These are phyloP conservation scores for Malus fusca DNA, from an alignment of 306 rosid species.

Conservation along the genomic window DNA sequence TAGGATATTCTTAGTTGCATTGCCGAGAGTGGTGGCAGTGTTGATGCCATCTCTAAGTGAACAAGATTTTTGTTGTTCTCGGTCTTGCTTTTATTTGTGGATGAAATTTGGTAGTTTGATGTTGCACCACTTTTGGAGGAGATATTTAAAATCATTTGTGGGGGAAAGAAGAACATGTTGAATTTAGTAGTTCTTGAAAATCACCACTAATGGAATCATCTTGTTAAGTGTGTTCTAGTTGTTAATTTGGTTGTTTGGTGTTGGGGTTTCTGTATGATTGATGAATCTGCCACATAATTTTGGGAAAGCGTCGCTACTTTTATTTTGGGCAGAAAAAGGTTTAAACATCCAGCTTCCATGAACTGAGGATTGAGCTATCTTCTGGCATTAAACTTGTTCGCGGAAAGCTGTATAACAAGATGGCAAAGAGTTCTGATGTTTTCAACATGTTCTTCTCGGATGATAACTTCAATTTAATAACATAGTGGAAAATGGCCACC, in stretches of 20 bases:
- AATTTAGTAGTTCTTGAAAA: background rate
- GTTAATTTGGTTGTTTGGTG: background rate
- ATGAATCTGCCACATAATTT: background rate
- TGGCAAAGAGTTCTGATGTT: background rate
- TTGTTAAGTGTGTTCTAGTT: background rate
- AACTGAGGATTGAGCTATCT: background rate
- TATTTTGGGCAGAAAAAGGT: background rate
- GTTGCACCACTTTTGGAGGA: background rate
- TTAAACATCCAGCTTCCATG: background rate
- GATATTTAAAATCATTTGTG: background rate
- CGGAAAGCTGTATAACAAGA: background rate
- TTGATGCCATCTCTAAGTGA: background rate
- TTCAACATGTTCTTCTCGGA: background rate
- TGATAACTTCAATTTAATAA: background rate
- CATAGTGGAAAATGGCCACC: background rate
- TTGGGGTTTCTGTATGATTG: background rate
- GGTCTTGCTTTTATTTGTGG: background rate
- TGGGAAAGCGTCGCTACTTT: background rate
- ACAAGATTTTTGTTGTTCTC: background rate
- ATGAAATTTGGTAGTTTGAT: background rate
- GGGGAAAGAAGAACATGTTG: background rate
- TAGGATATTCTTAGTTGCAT: constrained; percentile 1
- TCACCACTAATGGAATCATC: background rate
- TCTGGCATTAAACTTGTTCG: background rate
- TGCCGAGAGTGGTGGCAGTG: background rate